Conservation (phyloP, 1,284 basidiomycete species). For the Cronartium quercuum region DNA sequence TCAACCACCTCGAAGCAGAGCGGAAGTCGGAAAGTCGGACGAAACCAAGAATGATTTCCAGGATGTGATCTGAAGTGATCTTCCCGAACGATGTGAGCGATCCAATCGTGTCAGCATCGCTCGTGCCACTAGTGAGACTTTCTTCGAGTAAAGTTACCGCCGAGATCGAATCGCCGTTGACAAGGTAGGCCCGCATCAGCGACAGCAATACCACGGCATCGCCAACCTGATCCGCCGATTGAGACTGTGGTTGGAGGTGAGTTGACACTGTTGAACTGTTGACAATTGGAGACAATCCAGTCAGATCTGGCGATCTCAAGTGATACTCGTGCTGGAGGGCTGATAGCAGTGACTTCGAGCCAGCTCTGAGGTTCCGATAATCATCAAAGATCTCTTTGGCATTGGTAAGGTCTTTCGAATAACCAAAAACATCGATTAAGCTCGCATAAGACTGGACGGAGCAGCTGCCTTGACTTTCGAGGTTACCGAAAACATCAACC, state of each 20-base stretch:
- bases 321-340: slow-evolving; percentile 8
- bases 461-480: slow-evolving; percentile 17
- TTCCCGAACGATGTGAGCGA: neutral
- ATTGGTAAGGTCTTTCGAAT: neutral
- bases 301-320: neutral
- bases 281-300: neutral
- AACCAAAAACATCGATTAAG: slow-evolving; percentile 18
- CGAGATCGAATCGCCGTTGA: slow-evolving; percentile 23
- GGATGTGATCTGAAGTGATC: slow-evolving; percentile 19
- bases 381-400: slow-evolving; percentile 23
- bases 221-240: slow-evolving; percentile 9
- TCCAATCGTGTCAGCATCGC: neutral
- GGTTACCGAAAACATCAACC: slow-evolving; percentile 8
- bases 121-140: neutral
- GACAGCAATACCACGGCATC: slow-evolving; percentile 18
- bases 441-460: slow-evolving; percentile 19
- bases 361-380: slow-evolving; percentile 22
- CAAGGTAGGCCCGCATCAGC: slow-evolving; percentile 26
- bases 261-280: neutral
- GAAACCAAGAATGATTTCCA: slow-evolving; percentile 33
- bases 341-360: neutral
- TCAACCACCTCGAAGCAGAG: slow-evolving; percentile 35
- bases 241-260: slow-evolving; percentile 2
- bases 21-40: slow-evolving; percentile 20
- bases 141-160: slow-evolving; percentile 31